Percentiles rank a stretch among this genome's conserved stretches.
Conservation (phyloP, 2,329 filamentous ascomycete genomes). For the Erysiphe neolycopersici region DNA sequence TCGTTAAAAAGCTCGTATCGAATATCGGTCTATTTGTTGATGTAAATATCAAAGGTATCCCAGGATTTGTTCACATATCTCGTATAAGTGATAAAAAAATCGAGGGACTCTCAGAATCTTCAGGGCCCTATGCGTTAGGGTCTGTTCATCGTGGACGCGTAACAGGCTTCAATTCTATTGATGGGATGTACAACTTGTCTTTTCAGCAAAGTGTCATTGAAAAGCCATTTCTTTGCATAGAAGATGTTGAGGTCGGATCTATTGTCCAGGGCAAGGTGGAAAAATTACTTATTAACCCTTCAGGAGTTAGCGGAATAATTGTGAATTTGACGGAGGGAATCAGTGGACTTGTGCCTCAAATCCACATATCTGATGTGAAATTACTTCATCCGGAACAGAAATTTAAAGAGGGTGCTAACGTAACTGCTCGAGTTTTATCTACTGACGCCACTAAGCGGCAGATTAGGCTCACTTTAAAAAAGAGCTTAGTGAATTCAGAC, state of each 20-base stretch:
- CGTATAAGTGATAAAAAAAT: conserved; percentile 73
- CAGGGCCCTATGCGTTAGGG: conserved; percentile 52
- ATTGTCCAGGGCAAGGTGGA: conserved; percentile 64
- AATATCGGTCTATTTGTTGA: conserved; percentile 61
- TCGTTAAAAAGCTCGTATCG: conserved; percentile 52
- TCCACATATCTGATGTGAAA: conserved; percentile 67
- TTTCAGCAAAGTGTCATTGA: conserved; percentile 60
- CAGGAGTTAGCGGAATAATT: conserved; percentile 58
- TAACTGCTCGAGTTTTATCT: conserved; percentile 69
- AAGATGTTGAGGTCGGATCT: conserved; percentile 63
- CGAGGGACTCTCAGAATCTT: conserved; percentile 50
- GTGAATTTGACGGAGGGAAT: conserved; percentile 70
- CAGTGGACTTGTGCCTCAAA: conserved; percentile 63
- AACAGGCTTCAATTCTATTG: conserved; percentile 63
- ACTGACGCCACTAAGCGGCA: conserved; percentile 49
- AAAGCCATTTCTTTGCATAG: conserved; percentile 70
- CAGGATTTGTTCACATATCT: conserved; percentile 89
- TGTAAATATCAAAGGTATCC: conserved; percentile 36
- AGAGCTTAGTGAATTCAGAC: conserved; percentile 77
- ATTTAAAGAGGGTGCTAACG: conserved; percentile 60
- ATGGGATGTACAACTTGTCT: conserved; percentile 65
- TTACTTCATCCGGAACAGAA: conserved; percentile 90
- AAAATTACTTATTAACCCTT: conserved; percentile 51
- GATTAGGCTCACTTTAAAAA: conserved; percentile 76
- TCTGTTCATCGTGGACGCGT: conserved; percentile 60